These are phyloP conservation scores for Fusarium aywerte DNA, from an alignment of 2,329 filamentous ascomycete species.

Conservation along the genomic window DNA sequence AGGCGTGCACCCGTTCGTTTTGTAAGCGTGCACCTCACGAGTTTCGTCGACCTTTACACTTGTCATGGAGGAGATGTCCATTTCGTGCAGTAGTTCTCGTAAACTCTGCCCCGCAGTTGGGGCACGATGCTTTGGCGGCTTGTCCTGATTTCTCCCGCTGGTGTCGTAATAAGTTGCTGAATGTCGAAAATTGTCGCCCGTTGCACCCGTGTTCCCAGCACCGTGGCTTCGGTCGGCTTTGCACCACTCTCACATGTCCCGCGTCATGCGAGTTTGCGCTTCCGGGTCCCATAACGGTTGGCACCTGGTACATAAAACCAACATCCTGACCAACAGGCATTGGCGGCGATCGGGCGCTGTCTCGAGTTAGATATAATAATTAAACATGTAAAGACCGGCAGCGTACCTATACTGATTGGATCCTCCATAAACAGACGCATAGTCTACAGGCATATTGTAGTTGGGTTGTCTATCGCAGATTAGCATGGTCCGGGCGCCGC, in stretches of 20 bases:
- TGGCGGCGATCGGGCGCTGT: constrained; percentile 54
- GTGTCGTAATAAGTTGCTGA: constrained; percentile 92
- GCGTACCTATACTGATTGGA: constrained; percentile 55
- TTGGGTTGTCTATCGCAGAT: constrained; percentile 46
- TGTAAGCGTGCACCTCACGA: constrained; percentile 30
- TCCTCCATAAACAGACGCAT: constrained; percentile 52
- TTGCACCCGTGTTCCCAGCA: constrained; percentile 99
- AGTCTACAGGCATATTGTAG: constrained; percentile 60
- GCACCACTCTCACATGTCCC: constrained; percentile 73
- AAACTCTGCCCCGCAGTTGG: constrained; percentile 92
- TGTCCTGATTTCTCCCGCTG: constrained; percentile 95
- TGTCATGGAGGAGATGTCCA: constrained; percentile 85
- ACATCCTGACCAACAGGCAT: constrained; percentile 54
- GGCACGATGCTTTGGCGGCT: constrained; percentile 87
- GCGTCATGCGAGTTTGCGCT: constrained; percentile 52
- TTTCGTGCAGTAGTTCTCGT: constrained; percentile 89
- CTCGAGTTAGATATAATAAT: constrained; percentile 33
- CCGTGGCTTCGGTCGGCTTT: constrained; percentile 88
- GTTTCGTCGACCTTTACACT: constrained; percentile 77
- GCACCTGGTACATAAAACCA: constrained; percentile 58
- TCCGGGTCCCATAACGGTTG: constrained; percentile 52
- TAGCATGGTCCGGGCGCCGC: constrained; percentile 47
- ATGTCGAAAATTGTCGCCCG: constrained; percentile 93
- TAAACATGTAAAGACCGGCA: constrained; percentile 6
- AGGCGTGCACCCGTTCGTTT: constrained; percentile 9